Conservation (phyloP, 805 yeast species). For the Monosporozyma unispora region DNA sequence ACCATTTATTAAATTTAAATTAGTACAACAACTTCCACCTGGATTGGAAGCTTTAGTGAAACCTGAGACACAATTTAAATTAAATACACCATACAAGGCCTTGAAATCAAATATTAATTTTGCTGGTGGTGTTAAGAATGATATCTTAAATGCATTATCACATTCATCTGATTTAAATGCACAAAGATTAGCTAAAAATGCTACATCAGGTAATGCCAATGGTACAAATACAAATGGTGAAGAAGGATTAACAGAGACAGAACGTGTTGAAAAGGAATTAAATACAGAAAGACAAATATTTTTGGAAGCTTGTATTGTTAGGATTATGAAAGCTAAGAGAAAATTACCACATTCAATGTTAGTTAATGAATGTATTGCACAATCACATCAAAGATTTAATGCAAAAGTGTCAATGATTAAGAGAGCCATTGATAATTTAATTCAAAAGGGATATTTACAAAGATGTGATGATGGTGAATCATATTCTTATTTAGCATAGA, state of each 20-base stretch:
- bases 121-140: slow-evolving; percentile 45
- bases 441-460: slow-evolving; percentile 77
- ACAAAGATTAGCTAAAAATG: slow-evolving; percentile 7
- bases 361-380: slow-evolving; percentile 81
- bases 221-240: slow-evolving; percentile 2
- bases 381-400: slow-evolving; percentile 68
- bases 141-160: slow-evolving; percentile 19
- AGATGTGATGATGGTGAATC: slow-evolving; percentile 64
- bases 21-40: slow-evolving; percentile 58
- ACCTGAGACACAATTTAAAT: slow-evolving; percentile 52
- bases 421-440: slow-evolving; percentile 72
- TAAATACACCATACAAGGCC: slow-evolving; percentile 76
- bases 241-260: slow-evolving; percentile 31
- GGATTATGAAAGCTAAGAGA: slow-evolving; percentile 93
- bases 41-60: slow-evolving; percentile 44
- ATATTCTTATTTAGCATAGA: slow-evolving; percentile 71
- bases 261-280: slow-evolving; percentile 69
- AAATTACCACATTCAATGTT: slow-evolving; percentile 67
- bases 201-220: not conserved
- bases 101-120: slow-evolving; percentile 79
- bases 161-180: slow-evolving; percentile 14
- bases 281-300: slow-evolving; percentile 79
- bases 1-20: slow-evolving; percentile 71
- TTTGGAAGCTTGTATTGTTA: slow-evolving; percentile 86
- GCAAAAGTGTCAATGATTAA: slow-evolving; percentile 84